Base-by-base conservation (phyloP, 768 basidiomycete species). In the Pisolithus marmoratus region DNA sequence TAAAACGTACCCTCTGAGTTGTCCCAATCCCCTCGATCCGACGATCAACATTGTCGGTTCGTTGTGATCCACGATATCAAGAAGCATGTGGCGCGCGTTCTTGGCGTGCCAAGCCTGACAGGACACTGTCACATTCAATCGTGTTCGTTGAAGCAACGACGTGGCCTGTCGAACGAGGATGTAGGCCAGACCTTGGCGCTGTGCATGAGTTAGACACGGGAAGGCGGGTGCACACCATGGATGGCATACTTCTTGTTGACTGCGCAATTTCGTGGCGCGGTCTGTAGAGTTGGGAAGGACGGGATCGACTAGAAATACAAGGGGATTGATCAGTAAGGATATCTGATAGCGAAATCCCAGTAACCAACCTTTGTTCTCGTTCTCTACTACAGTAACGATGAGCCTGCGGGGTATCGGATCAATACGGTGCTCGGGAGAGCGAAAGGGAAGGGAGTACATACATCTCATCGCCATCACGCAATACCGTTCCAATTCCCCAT, bases 71-170 rank as follows among this genome's bases (percentile, higher is more conserved):
- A 95, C 85, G 48, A 97, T 80, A 60, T 94, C 89, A 81, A 95
- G 72, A 22, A 95, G 71, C 85, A 94, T 94, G 62, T 94, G 91
- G 22, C 91, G 72, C 1, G 87, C 77, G 63, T 94, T 94, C 74
- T 95, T 96, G n/a, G 94, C 92, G 58, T 98, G 94, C 82, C 94
- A 89, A 26, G 94, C 94, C 70, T 98, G 94, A 67, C 95, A 98
- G 4, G 83, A 76, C 37, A 98, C 82, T 0, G 82, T 84, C 26
- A 96, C 89, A 55, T 97, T 84, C 51, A 98, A 73, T 52, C 78
- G 81, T 0, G 96, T 99, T 22, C 96, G 85, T 68, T 96, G 93
- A 36, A 99, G 76, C 15, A 98, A 77, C 12, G 86, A 80, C 1
- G 89, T 94, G 4, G 85, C 91, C 70, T 96, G 94, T 27, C 94